These are phyloP conservation scores for Phycomyces blakesleeanus DNA, from an alignment of 192 early-diverging fungal genomes.

Conservation along the genomic window DNA sequence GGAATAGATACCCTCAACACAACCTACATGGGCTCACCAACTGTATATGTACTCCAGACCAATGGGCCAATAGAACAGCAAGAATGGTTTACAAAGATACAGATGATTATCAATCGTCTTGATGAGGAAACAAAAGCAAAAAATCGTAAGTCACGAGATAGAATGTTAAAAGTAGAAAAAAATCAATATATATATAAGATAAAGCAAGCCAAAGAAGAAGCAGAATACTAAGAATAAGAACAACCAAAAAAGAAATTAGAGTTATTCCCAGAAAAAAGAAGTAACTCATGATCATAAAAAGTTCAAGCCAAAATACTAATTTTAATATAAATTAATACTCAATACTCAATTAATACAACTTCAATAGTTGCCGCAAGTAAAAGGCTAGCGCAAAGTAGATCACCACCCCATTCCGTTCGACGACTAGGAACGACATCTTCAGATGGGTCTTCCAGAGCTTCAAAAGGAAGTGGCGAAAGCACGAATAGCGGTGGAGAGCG, in stretches of 20 bases:
- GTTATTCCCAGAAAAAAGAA: too few species aligned
- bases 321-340: too few species aligned
- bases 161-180: too few species aligned
- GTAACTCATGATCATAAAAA: not conserved
- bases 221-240: too few species aligned
- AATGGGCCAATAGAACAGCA: conserved; percentile 11
- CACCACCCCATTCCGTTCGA: not conserved
- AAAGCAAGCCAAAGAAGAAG: too few species aligned
- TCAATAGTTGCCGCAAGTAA: not conserved
- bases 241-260: too few species aligned
- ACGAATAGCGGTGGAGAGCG: not conserved
- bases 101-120: conserved; percentile 18
- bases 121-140: conserved; percentile 8
- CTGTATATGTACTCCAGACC: conserved; percentile 13
- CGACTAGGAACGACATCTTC: not conserved
- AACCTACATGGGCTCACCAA: conserved; percentile 15
- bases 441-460: not conserved
- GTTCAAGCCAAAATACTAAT: too few species aligned
- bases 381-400: not conserved
- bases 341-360: too few species aligned
- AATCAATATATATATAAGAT: too few species aligned
- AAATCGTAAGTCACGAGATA: conserved; percentile 4
- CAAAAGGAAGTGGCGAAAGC: not conserved
- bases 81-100: conserved; percentile 22
- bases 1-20: conserved; percentile 19